Conservation (phyloP, 2,329 filamentous ascomycete species). For the Microcyclospora tardicrescens region DNA sequence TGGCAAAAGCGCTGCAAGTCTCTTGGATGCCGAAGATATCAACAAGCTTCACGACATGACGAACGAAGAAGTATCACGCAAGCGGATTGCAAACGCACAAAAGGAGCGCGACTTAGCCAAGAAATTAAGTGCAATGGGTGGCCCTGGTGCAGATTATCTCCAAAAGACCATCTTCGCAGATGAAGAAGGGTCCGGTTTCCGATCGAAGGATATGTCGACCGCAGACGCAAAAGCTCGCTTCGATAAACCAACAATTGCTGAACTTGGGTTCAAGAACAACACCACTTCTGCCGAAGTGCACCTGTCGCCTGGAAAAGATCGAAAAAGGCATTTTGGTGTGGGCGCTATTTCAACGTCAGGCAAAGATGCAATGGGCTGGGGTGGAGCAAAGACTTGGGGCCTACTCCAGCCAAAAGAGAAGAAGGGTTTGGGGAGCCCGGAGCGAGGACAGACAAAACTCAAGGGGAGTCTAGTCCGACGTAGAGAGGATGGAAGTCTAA, state of each 20-base stretch:
- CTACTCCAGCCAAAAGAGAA: constrained; percentile 23
- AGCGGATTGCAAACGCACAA: constrained; percentile 52
- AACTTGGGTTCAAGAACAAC: constrained; percentile 32
- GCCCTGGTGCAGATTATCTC: constrained; percentile 62
- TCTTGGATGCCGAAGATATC: constrained; percentile 53
- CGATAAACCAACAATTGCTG: constrained; percentile 17
- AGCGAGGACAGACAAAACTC: constrained; percentile 19
- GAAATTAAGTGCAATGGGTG: constrained; percentile 52
- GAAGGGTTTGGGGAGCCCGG: constrained; percentile 14
- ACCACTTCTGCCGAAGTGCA: constrained; percentile 28
- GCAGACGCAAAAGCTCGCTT: constrained; percentile 8
- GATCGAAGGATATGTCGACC: neutral
- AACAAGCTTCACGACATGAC: constrained; percentile 41
- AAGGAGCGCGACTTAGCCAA: constrained; percentile 61
- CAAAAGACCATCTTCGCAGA: constrained; percentile 14
- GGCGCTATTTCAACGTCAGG: constrained; percentile 21
- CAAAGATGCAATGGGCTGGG: constrained; percentile 35
- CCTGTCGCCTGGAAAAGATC: constrained; percentile 32
- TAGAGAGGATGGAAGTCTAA: constrained; percentile 21
- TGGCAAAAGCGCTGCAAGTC: constrained; percentile 40
- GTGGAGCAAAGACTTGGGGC: constrained; percentile 31
- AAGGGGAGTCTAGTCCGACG: constrained; percentile 7
- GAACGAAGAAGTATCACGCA: constrained; percentile 49
- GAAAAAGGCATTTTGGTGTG: constrained; percentile 22
- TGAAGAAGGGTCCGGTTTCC: neutral